Conservation (phyloP, 2,329 filamentous ascomycete species). For the Fusarium torreyae region DNA sequence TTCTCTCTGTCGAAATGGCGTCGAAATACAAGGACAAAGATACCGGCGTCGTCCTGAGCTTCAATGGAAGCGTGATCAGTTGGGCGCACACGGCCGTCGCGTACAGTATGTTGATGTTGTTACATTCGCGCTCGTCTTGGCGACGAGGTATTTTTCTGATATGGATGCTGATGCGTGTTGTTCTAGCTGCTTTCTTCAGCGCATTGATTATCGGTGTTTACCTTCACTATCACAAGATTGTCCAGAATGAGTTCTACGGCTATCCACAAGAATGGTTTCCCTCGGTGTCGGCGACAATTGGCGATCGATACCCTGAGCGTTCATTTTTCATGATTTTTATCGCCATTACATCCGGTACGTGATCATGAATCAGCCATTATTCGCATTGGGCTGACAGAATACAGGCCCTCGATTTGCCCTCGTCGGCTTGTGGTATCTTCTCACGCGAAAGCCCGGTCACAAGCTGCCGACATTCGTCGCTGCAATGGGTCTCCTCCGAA, state of each 20-base stretch:
- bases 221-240: slow-evolving; percentile 96
- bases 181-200: slow-evolving; percentile 83
- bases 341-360: slow-evolving; percentile 88
- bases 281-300: slow-evolving; percentile 96
- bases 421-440: slow-evolving; percentile 91
- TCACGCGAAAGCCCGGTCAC: slow-evolving; percentile 83
- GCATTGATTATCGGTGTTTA: slow-evolving; percentile 84
- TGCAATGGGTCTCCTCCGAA: slow-evolving; percentile 85
- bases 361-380: background rate
- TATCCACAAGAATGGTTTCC: slow-evolving; percentile 98
- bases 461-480: slow-evolving; percentile 86
- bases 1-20: slow-evolving; percentile 52
- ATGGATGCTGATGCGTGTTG: slow-evolving; percentile 40
- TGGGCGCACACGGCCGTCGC: slow-evolving; percentile 88
- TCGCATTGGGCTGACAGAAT: slow-evolving; percentile 33
- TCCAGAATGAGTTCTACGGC: slow-evolving; percentile 95
- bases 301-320: slow-evolving; percentile 95
- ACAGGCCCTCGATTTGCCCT: slow-evolving; percentile 90
- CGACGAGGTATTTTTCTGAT: slow-evolving; percentile 7
- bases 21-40: slow-evolving; percentile 76
- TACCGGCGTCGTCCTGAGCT: slow-evolving; percentile 70
- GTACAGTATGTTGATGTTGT: slow-evolving; percentile 72
- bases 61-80: slow-evolving; percentile 92
- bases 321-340: slow-evolving; percentile 99
- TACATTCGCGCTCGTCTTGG: slow-evolving; percentile 8